A percentile compares a stretch with the other conserved stretches of the same genome.
Evolutionary conservation across 208 protist genomes (phyloP).

Genomic region (Leishmania turanica): DNA sequence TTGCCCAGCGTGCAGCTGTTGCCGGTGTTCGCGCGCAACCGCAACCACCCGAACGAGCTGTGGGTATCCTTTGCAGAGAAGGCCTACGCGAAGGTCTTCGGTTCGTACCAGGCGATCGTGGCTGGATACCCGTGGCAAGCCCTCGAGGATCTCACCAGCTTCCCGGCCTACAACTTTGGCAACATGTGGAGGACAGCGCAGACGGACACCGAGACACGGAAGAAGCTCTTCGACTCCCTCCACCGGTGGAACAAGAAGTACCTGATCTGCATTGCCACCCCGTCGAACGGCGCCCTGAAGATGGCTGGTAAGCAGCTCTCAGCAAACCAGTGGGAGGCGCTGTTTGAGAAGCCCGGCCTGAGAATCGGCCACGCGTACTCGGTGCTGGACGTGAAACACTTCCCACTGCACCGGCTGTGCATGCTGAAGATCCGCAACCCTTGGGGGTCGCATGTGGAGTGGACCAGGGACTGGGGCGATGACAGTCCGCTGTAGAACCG

Average conservation of each 20-base stretch:
- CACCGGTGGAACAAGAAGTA: constrained; percentile 52
- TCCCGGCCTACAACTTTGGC: constrained; percentile 49
- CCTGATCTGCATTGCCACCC: constrained; percentile 64
- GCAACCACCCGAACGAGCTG: constrained; percentile 57
- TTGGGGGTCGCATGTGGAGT: constrained; percentile 73
- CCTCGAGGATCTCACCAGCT: constrained; percentile 71
- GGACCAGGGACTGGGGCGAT: constrained; percentile 64
- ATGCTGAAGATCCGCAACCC: constrained; percentile 75
- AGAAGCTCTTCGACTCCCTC: constrained; percentile 52
- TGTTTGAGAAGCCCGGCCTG: constrained; percentile 62
- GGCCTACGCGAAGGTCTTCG: constrained; percentile 85
- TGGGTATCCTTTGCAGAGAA: constrained; percentile 85
- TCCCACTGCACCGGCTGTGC: constrained; percentile 50
- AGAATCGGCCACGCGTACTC: constrained; percentile 65
- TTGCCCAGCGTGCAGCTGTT: constrained; percentile 48
- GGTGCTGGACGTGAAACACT: constrained; percentile 58
- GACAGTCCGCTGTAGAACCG: constrained; percentile 48
- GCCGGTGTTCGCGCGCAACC: constrained; percentile 54
- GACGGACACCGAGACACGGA: constrained; percentile 29
- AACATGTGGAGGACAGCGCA: constrained; percentile 46
- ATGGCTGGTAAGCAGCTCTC: constrained; percentile 34
- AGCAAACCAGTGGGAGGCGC: constrained; percentile 18
- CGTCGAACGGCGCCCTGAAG: constrained; percentile 32
- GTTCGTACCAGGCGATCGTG: constrained; percentile 75
- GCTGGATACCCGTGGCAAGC: constrained; percentile 60